Conservation (phyloP, 192 early-diverging fungal species). For the Entomortierella beljakovae region DNA sequence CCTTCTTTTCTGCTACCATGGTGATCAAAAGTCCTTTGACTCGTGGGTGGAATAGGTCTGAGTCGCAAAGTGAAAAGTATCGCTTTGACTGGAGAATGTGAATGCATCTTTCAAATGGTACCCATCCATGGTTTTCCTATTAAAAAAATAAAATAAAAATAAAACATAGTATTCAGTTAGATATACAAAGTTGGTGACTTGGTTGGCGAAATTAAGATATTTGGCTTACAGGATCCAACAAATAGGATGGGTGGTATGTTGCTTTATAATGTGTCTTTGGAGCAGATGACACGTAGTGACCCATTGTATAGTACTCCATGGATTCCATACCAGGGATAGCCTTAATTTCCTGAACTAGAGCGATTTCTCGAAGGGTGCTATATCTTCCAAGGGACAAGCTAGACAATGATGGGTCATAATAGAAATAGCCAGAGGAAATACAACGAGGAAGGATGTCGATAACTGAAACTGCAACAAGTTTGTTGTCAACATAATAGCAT, state of each 20-base stretch:
- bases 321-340: constrained; percentile 58
- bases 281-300: constrained; percentile 92
- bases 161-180: constrained; percentile 21
- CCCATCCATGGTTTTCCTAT: constrained; percentile 62
- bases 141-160: background rate
- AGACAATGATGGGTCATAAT: constrained; percentile 88
- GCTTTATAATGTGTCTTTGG: constrained; percentile 95
- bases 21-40: constrained; percentile 49
- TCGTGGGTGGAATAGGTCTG: constrained; percentile 36
- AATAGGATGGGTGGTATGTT: constrained; percentile 83
- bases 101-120: constrained; percentile 60
- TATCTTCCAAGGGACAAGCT: constrained; percentile 87
- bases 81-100: constrained; percentile 63
- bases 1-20: constrained; percentile 29
- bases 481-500: constrained; percentile 86
- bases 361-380: constrained; percentile 87
- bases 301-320: constrained; percentile 90
- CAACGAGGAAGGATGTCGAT: constrained; percentile 91
- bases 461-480: constrained; percentile 88
- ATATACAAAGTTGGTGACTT: background rate
- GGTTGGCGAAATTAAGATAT: constrained; percentile 20
- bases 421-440: constrained; percentile 92
- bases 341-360: constrained; percentile 66
- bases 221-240: constrained; percentile 75
- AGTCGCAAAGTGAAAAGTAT: constrained; percentile 60